Percentiles rank a stretch among this genome's conserved stretches.
Conservation (phyloP, 1,284 basidiomycete genomes). For the Lentinus polychrous region DNA sequence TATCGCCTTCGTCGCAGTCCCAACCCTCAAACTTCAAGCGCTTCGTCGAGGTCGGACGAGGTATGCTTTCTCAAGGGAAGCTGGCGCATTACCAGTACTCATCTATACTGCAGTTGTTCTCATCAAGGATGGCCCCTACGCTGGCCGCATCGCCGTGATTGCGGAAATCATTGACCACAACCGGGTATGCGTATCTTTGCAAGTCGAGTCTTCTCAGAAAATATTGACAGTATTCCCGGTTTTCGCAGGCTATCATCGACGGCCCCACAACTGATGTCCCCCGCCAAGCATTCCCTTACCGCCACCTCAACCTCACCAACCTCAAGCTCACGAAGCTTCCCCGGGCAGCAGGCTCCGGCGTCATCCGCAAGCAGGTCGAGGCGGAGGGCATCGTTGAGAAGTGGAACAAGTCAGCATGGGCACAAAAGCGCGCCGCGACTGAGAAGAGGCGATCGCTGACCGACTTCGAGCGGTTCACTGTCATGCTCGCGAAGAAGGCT, state of each 20-base stretch:
- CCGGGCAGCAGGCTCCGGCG: slow-evolving; percentile 79
- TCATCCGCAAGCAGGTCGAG: slow-evolving; percentile 85
- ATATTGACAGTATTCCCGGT: background rate
- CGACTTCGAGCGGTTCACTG: slow-evolving; percentile 87
- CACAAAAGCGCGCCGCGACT: slow-evolving; percentile 80
- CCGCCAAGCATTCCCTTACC: slow-evolving; percentile 89
- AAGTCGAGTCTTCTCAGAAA: background rate
- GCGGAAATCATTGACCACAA: slow-evolving; percentile 99
- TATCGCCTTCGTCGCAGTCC: slow-evolving; percentile 16
- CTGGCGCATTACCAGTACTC: background rate
- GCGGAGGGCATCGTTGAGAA: slow-evolving; percentile 70
- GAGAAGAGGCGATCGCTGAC: slow-evolving; percentile 73
- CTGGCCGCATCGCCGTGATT: slow-evolving; percentile 92
- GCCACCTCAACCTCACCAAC: slow-evolving; percentile 89
- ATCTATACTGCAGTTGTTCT: slow-evolving; percentile 68
- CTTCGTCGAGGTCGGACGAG: slow-evolving; percentile 97
- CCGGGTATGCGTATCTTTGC: slow-evolving; percentile 59
- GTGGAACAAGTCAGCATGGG: slow-evolving; percentile 88
- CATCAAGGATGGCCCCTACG: slow-evolving; percentile 82
- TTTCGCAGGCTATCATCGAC: slow-evolving; percentile 84
- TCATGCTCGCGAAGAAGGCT: slow-evolving; percentile 74
- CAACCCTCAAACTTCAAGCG: slow-evolving; percentile 88
- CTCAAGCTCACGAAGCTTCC: slow-evolving; percentile 82
- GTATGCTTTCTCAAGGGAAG: slow-evolving; percentile 32
- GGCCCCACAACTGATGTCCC: slow-evolving; percentile 88